Percentiles rank a stretch among this genome's conserved stretches.
These are phyloP conservation scores for Pseudomassariella vexata DNA, from an alignment of 2,329 filamentous ascomycete species.

Conservation along the genomic window DNA sequence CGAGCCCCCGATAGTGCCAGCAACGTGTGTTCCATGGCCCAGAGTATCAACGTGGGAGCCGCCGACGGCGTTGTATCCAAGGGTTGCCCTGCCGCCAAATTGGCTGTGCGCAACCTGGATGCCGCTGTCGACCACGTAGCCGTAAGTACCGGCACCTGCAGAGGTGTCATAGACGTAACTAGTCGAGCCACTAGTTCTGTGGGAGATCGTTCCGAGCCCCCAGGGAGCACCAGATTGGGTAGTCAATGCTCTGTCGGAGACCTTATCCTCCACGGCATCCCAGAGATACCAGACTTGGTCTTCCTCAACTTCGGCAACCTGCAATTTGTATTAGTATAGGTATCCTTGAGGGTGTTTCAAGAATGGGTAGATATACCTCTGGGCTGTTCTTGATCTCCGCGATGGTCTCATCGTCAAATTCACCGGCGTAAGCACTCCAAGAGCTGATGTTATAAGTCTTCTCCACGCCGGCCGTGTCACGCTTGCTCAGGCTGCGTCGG, in stretches of 20 bases:
- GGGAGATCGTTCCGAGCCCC: conserved; percentile 41
- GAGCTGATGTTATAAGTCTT: conserved; percentile 33
- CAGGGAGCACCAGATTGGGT: conserved; percentile 31
- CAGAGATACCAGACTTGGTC: conserved; percentile 21
- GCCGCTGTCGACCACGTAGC: conserved; percentile 33
- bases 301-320: conserved; percentile 23
- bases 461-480: conserved; percentile 30
- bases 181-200: conserved; percentile 23
- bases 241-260: conserved; percentile 16
- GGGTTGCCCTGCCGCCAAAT: conserved; percentile 5
- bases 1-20: conserved; percentile 36
- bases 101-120: conserved; percentile 4
- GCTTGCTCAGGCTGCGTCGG: conserved; percentile 27
- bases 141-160: conserved; percentile 34
- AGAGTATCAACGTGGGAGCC: conserved; percentile 10
- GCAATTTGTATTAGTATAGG: conserved; percentile 6
- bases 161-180: conserved; percentile 35
- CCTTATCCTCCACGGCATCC: conserved; percentile 12
- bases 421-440: conserved; percentile 35
- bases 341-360: background rate
- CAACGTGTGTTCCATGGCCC: conserved; percentile 39
- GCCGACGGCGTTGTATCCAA: conserved; percentile 17
- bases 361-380: conserved; percentile 16
- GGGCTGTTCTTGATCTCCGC: conserved; percentile 29
- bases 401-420: conserved; percentile 36